These are phyloP conservation scores for Penicillium sp. DNA, from an alignment of 2,329 filamentous ascomycete genomes.

Conservation along the genomic window DNA sequence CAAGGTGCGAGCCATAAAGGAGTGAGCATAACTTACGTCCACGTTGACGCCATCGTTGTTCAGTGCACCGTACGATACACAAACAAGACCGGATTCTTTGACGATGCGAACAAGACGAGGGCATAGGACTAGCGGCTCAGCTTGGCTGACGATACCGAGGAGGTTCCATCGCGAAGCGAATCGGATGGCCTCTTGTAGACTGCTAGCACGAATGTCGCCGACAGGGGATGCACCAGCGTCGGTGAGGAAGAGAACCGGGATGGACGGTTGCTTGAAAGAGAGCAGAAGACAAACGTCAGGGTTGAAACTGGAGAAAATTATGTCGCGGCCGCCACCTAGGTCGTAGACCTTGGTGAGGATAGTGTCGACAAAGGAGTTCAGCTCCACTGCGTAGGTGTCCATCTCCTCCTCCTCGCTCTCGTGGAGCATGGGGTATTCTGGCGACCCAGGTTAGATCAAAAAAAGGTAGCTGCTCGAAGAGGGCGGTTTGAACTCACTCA, in stretches of 20 bases:
- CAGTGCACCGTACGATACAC: constrained; percentile 86
- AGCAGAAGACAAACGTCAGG: constrained; percentile 93
- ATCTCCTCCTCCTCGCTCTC: constrained; percentile 95
- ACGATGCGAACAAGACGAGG: constrained; percentile 88
- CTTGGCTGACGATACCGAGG: constrained; percentile 85
- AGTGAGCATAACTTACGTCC: constrained; percentile 60
- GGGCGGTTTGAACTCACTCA: constrained; percentile 58
- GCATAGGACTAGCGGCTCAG: constrained; percentile 83
- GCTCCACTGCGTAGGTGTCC: constrained; percentile 92
- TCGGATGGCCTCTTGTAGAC: constrained; percentile 90
- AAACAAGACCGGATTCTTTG: constrained; percentile 90
- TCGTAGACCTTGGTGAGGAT: constrained; percentile 90
- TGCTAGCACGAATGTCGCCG: constrained; percentile 85
- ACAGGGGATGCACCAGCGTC: constrained; percentile 81
- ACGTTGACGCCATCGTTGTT: constrained; percentile 89
- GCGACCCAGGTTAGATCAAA: constrained; percentile 29
- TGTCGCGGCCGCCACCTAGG: constrained; percentile 75
- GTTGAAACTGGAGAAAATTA: constrained; percentile 97
- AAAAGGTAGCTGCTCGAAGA: constrained; percentile 25
- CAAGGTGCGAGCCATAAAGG: background rate
- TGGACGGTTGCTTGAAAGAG: constrained; percentile 95
- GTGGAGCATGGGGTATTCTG: constrained; percentile 92
- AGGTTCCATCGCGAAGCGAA: constrained; percentile 96
- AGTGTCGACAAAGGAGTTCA: constrained; percentile 95
- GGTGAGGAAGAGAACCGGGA: constrained; percentile 90